phyloP scores from a whole-genome alignment of 2,329 filamentous ascomycete species.

The Albifimbria verrucaria region DNA sequence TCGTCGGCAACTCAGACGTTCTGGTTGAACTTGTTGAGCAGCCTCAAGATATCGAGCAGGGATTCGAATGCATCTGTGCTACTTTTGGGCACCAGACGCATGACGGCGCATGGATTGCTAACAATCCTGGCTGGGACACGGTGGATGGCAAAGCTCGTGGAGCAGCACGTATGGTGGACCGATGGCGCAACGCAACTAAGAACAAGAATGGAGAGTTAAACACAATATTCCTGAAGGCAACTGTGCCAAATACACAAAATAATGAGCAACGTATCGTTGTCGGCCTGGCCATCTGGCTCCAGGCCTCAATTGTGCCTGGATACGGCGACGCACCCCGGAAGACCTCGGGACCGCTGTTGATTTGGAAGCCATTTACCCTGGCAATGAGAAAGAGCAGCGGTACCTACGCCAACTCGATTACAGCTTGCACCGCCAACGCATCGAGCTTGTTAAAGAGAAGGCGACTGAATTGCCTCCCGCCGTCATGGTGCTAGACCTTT shows the following conservation, averaged over 20 bases:
- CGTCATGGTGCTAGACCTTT: conserved; percentile 47
- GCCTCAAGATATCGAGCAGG: conserved; percentile 21
- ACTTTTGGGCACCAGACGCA: conserved; percentile 47
- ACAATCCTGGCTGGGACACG: conserved; percentile 55
- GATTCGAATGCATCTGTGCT: conserved; percentile 20
- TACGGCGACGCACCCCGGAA: conserved; percentile 38
- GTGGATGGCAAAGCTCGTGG: conserved; percentile 36
- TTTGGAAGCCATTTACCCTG: conserved; percentile 37
- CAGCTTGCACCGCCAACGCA: conserved; percentile 41
- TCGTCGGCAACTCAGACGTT: conserved; percentile 6
- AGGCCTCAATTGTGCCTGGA: conserved; percentile 46
- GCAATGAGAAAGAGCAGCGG: conserved; percentile 39
- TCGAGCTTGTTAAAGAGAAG: conserved; percentile 38
- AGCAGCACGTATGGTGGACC: conserved; percentile 33
- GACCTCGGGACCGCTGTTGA: conserved; percentile 27
- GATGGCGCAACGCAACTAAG: conserved; percentile 34
- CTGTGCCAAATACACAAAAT: conserved; percentile 31
- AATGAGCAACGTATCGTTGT: conserved; percentile 31
- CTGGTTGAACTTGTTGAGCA: conserved; percentile 23
- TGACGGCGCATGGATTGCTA: conserved; percentile 48
- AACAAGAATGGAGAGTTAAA: conserved; percentile 44
- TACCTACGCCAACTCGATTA: conserved; percentile 41
- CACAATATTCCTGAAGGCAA: conserved; percentile 53
- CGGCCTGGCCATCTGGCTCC: conserved; percentile 54
- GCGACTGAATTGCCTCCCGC: conserved; percentile 36